Conservation (phyloP, 306 rosid genomes). For the Prinsepia uniflora region DNA sequence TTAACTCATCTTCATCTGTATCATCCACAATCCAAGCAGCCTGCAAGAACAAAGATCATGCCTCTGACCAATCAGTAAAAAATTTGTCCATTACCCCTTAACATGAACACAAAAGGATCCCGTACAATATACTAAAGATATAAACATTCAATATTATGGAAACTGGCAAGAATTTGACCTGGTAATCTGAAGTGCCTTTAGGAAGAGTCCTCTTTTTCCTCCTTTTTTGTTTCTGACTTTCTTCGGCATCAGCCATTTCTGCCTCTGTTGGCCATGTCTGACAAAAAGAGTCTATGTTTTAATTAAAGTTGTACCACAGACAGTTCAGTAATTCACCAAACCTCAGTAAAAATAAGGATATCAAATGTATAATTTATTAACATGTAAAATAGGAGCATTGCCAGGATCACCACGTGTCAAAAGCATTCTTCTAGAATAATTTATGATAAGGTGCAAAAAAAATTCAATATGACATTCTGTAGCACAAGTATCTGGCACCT, state of each 20-base stretch:
- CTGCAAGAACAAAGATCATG: slow-evolving; percentile 40
- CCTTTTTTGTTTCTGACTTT: slow-evolving; percentile 51
- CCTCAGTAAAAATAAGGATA: neutral
- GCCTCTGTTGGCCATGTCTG: slow-evolving; percentile 99
- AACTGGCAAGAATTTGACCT: slow-evolving; percentile 42
- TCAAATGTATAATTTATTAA: neutral
- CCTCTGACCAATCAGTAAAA: slow-evolving; percentile 8
- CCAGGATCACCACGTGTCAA: neutral
- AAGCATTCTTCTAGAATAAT: neutral
- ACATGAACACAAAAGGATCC: slow-evolving; percentile 15
- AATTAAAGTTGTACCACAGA: neutral
- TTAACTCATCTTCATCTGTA: slow-evolving; percentile 57
- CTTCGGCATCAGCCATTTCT: slow-evolving; percentile 66
- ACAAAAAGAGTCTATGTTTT: slow-evolving; percentile 5
- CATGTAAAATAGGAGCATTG: slow-evolving; percentile 1
- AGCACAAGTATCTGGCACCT: neutral
- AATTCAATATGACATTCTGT: neutral
- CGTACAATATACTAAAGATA: neutral
- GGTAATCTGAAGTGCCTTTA: slow-evolving; percentile 90
- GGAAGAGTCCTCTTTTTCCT: slow-evolving; percentile 58
- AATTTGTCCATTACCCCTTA: neutral
- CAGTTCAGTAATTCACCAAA: slow-evolving; percentile 2
- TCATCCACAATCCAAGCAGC: slow-evolving; percentile 83
- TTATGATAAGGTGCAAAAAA: neutral
- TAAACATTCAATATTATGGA: neutral